Percentiles rank a stretch among this genome's conserved stretches.
Evolutionary conservation across 257 asterid genomes (phyloP).

Genomic region (Perilla frutescens): DNA sequence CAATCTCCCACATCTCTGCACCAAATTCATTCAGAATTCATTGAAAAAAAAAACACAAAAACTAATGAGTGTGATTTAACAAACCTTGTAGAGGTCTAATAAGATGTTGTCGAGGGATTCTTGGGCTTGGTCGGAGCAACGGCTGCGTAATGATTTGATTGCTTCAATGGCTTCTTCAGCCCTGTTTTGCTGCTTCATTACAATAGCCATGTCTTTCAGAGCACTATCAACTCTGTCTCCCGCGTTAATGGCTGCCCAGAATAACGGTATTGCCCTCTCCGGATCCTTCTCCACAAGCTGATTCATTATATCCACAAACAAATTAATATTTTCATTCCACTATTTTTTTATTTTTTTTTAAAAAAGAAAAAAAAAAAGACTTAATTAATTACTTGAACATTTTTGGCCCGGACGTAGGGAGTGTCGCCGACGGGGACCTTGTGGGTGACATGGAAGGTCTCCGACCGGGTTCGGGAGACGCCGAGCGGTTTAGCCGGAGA

Average conservation of each 20-base stretch:
- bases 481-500: slow-evolving; percentile 94
- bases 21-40: too few relatives aligned
- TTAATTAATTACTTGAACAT: slow-evolving; percentile 65
- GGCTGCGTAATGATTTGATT: slow-evolving; percentile 73
- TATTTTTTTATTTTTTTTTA: too few relatives aligned
- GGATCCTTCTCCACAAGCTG: slow-evolving; percentile 98
- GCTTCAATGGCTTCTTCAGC: slow-evolving; percentile 98
- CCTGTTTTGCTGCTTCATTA: slow-evolving; percentile 97
- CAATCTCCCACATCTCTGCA: slow-evolving; percentile 95
- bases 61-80: too few relatives aligned
- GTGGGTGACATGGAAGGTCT: slow-evolving; percentile 74
- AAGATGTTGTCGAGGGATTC: slow-evolving; percentile 95
- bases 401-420: slow-evolving; percentile 93
- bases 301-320: neutral
- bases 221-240: slow-evolving; percentile 99
- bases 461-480: slow-evolving; percentile 72
- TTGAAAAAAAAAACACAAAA: too few relatives aligned
- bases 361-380: too few relatives aligned
- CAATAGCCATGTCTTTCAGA: slow-evolving; percentile 96
- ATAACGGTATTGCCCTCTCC: slow-evolving; percentile 87
- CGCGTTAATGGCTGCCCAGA: slow-evolving; percentile 97
- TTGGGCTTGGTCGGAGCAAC: slow-evolving; percentile 97
- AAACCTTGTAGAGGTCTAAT: slow-evolving; percentile 88
- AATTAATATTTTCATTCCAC: too few relatives aligned
- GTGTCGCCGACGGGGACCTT: slow-evolving; percentile 94